Evolutionary conservation across 306 rosid genomes (phyloP), one percentile per base, ranked within the genome.

Genomic region (Cercis canadensis): DNA sequence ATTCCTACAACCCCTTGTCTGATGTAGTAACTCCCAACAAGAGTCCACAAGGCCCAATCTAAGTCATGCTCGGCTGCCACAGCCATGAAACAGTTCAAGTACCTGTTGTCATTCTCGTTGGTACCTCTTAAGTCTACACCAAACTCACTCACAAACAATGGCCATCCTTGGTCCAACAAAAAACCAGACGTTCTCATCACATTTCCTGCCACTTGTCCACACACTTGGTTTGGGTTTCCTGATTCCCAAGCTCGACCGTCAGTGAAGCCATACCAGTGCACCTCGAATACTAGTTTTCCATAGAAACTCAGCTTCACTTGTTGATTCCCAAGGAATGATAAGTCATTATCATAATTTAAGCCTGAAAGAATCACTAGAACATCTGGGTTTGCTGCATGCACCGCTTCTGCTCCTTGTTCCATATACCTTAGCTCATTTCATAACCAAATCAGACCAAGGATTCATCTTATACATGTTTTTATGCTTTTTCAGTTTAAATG

Each of bases 371-470:
- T 87, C 6, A 94, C 88, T 10, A 94, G 89, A 65, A 89, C 85
- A 31, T 90, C 81, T 19, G 89, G 76, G 51, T 94, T 94, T 74
- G 95, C 95, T 19, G 84, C 81, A 75, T 94, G 96, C 41, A 91
- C 88, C 2, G 95, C 91, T 82, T 94, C 98, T 5, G 98, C 98
- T 76, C 96, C 98, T 83, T 75, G 65, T 51, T 82, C 88, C 97
- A 90, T 91, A 53, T 91, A 90, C 88, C 98, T 93, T 62, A 12
- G 21, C 49, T 13, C 57, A 3, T 49, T 52, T 24, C 29, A 45
- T 1, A 4, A 43, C 49, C 49, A 43, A 43, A 43, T 8, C n/a
- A 11, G 13, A 11, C 29, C 29, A 24, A 24, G 1, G 2, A 24
- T 24, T 24, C 29, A 24, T 24, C 2, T 24, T 24, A 24, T 24